A percentile compares a stretch with the other conserved stretches of the same genome.
Conservation (phyloP, 345 rosid genomes). For the Dipteronia sinensis region DNA sequence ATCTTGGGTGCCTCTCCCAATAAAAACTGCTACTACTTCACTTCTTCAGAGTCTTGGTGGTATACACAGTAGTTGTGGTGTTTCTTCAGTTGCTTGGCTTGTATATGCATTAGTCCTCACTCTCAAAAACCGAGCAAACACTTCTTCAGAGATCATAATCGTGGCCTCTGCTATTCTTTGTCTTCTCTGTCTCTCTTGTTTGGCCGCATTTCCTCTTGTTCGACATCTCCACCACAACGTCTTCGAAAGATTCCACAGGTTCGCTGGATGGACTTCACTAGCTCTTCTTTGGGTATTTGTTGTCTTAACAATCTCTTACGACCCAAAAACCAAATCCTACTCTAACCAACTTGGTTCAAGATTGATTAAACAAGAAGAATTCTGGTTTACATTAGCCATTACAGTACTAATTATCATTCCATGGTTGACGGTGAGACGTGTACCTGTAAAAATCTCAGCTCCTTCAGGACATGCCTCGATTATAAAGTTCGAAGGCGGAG, state of each 20-base stretch:
- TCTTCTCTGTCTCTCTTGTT: slow-evolving; percentile 57
- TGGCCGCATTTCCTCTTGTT: slow-evolving; percentile 75
- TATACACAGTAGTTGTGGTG: slow-evolving; percentile 76
- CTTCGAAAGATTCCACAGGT: slow-evolving; percentile 73
- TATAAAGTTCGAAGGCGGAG: slow-evolving; percentile 69
- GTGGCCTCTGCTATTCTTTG: slow-evolving; percentile 59
- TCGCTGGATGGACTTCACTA: slow-evolving; percentile 75
- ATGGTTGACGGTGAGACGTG: slow-evolving; percentile 75
- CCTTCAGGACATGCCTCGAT: slow-evolving; percentile 81
- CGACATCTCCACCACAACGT: slow-evolving; percentile 85
- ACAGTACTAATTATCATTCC: slow-evolving; percentile 61
- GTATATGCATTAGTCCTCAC: slow-evolving; percentile 58
- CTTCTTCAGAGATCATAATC: slow-evolving; percentile 56
- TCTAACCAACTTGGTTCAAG: slow-evolving; percentile 41
- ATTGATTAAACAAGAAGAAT: slow-evolving; percentile 57
- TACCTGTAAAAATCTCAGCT: slow-evolving; percentile 50
- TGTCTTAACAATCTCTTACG: slow-evolving; percentile 57
- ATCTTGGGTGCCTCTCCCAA: slow-evolving; percentile 53
- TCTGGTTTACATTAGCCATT: slow-evolving; percentile 72
- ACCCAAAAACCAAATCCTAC: slow-evolving; percentile 59
- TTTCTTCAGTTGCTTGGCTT: slow-evolving; percentile 78
- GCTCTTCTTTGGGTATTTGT: slow-evolving; percentile 72
- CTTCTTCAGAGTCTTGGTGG: slow-evolving; percentile 80
- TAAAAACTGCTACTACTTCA: slow-evolving; percentile 67
- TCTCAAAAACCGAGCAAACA: slow-evolving; percentile 51